These are phyloP conservation scores for Trichosporon faecale DNA, from an alignment of 1,284 basidiomycete species.

Conservation along the genomic window DNA sequence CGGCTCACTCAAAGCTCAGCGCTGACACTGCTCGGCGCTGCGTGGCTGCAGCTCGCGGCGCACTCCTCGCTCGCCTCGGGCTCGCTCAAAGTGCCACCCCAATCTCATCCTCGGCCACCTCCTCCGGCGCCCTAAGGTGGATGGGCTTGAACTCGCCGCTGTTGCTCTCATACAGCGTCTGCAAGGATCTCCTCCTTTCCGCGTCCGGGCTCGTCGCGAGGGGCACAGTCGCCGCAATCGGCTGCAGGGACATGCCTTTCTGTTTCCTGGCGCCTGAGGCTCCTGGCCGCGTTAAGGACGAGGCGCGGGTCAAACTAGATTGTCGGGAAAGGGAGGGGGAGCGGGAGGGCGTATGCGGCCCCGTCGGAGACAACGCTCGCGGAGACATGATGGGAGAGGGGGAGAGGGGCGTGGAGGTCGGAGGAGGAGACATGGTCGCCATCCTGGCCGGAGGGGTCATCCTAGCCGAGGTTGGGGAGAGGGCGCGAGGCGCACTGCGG, in stretches of 20 bases:
- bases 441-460: not conserved
- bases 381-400: not conserved
- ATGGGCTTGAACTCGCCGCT: not conserved
- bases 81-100: not conserved
- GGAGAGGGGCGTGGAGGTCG: too few species aligned
- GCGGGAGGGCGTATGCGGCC: not conserved
- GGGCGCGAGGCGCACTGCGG: too few species aligned
- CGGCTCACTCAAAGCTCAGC: too few species aligned
- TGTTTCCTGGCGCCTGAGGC: not conserved
- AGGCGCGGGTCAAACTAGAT: not conserved
- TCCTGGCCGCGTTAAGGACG: not conserved
- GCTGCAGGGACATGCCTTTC: not conserved
- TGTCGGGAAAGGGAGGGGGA: not conserved
- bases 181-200: not conserved
- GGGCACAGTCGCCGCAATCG: not conserved
- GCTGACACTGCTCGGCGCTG: too few species aligned
- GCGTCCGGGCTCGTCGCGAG: not conserved
- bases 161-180: not conserved
- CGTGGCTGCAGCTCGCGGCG: too few species aligned
- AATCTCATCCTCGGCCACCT: conserved; percentile 6
- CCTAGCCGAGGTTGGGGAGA: not conserved
- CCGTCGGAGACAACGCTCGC: not conserved
- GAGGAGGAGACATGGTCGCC: too few species aligned
- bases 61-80: too few species aligned
- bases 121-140: not conserved